phyloP scores from a whole-genome alignment of 2,329 filamentous ascomycete genomes.

The Cryphonectria naterciae region DNA sequence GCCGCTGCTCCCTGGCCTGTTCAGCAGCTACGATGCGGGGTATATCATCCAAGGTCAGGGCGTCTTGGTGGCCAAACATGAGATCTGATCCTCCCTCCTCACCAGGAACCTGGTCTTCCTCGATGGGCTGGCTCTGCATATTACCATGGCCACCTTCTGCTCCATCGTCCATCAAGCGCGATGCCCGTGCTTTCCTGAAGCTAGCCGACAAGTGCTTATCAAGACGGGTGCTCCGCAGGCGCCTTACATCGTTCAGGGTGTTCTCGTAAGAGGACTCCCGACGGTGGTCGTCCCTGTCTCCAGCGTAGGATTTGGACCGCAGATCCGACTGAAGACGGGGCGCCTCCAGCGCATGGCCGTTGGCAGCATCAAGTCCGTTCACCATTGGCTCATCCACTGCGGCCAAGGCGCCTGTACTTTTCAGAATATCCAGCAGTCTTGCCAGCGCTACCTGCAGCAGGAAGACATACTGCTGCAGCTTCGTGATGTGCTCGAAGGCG shows the following conservation, averaged over 20 bases:
- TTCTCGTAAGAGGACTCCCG: conserved; percentile 86
- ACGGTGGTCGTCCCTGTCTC: conserved; percentile 65
- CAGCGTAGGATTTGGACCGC: conserved; percentile 75
- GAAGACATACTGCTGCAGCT: conserved; percentile 93
- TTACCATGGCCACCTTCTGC: conserved; percentile 59
- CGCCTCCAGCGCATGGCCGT: conserved; percentile 60
- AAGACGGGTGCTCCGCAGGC: conserved; percentile 88
- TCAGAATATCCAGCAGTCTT: conserved; percentile 82
- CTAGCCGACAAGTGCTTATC: conserved; percentile 94
- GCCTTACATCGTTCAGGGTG: conserved; percentile 91
- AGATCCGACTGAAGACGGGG: conserved; percentile 65
- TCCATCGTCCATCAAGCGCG: conserved; percentile 87
- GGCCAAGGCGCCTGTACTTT: conserved; percentile 79
- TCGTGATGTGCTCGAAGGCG: conserved; percentile 75
- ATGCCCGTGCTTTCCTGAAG: conserved; percentile 86
- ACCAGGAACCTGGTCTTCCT: conserved; percentile 75
- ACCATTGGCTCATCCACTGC: conserved; percentile 74
- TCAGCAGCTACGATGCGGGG: conserved; percentile 94
- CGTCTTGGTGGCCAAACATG: conserved; percentile 88
- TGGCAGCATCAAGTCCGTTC: conserved; percentile 67
- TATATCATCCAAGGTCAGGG: conserved; percentile 93
- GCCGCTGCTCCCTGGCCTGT: conserved; percentile 87
- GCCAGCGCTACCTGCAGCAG: conserved; percentile 89
- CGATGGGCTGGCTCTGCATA: conserved; percentile 69
- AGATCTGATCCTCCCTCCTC: conserved; percentile 74